phyloP scores from a whole-genome alignment of 371 early-diverging fungal genomes.

The Haplosporangium sp. region DNA sequence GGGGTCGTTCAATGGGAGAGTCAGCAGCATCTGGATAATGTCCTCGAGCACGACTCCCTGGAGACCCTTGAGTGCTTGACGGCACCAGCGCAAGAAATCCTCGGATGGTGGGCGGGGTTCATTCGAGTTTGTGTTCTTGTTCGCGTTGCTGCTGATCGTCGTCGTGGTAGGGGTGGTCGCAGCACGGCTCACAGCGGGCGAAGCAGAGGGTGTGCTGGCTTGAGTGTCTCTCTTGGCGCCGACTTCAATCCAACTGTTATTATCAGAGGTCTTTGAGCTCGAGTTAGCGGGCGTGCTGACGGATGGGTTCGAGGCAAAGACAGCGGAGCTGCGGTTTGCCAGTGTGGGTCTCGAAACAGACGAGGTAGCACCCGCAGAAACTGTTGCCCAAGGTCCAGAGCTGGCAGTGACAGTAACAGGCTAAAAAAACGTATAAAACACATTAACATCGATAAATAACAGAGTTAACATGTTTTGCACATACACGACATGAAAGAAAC shows the following conservation, averaged over 20 bases:
- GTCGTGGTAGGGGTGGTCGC: conserved; percentile 1
- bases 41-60: conserved; percentile 78
- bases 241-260: conserved; percentile 54
- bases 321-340: conserved; percentile 21
- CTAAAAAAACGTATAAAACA: neutral
- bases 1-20: conserved; percentile 81
- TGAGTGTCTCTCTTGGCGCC: conserved; percentile 25
- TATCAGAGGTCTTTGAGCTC: conserved; percentile 21
- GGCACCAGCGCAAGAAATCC: conserved; percentile 83
- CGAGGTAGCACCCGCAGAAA: conserved; percentile 5
- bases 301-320: conserved; percentile 35
- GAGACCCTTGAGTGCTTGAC: conserved; percentile 72
- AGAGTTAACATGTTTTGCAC: neutral
- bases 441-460: neutral
- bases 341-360: conserved; percentile 12
- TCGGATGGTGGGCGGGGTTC: conserved; percentile 68
- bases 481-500: neutral
- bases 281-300: conserved; percentile 17
- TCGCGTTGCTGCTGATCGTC: too few species aligned
- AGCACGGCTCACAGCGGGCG: neutral
- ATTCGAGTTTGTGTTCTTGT: conserved; percentile 47
- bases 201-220: neutral
- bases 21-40: conserved; percentile 80
- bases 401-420: conserved; percentile 7
- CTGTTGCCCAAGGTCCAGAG: conserved; percentile 26